Evolutionary conservation across 2,329 filamentous ascomycete species (phyloP).

Genomic region (Botrytis tulipae): DNA sequence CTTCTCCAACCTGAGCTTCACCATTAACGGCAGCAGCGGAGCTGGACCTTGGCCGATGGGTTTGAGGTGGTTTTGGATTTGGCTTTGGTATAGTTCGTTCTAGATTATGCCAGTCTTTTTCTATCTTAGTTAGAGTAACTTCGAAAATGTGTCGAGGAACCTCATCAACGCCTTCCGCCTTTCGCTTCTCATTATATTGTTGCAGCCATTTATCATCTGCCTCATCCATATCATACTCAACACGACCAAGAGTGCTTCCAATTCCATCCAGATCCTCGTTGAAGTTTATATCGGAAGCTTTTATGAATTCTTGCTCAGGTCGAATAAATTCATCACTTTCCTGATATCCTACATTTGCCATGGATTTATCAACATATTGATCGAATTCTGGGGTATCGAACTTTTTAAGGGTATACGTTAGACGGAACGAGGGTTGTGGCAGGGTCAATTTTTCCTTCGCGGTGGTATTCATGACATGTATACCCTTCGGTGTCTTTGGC

Average conservation of each 20-base stretch:
- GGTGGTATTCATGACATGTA: constrained; percentile 77
- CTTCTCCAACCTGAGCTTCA: constrained; percentile 81
- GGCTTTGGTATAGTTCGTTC: constrained; percentile 97
- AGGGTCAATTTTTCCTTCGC: constrained; percentile 77
- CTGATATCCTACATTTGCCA: constrained; percentile 95
- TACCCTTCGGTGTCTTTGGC: constrained; percentile 60
- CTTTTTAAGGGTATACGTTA: constrained; percentile 73
- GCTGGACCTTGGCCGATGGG: constrained; percentile 86
- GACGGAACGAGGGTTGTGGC: constrained; percentile 71
- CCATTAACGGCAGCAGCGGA: constrained; percentile 95
- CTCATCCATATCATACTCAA: constrained; percentile 99
- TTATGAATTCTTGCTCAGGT: constrained; percentile 70
- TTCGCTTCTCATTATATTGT: constrained; percentile 74
- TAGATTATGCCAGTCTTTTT: constrained; percentile 95
- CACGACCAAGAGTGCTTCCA: constrained; percentile 65
- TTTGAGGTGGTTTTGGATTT: constrained; percentile 93
- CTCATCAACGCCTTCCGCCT: constrained; percentile 69
- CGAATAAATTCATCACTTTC: constrained; percentile 87
- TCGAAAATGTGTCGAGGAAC: constrained; percentile 95
- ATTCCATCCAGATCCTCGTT: constrained; percentile 58
- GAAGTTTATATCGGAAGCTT: constrained; percentile 56
- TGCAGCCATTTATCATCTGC: constrained; percentile 97
- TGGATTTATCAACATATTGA: constrained; percentile 91
- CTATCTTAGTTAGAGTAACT: constrained; percentile 97
- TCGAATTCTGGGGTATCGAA: constrained; percentile 85